Evolutionary conservation across 345 rosid species (phyloP).

Genomic region (Syzygium aromaticum): DNA sequence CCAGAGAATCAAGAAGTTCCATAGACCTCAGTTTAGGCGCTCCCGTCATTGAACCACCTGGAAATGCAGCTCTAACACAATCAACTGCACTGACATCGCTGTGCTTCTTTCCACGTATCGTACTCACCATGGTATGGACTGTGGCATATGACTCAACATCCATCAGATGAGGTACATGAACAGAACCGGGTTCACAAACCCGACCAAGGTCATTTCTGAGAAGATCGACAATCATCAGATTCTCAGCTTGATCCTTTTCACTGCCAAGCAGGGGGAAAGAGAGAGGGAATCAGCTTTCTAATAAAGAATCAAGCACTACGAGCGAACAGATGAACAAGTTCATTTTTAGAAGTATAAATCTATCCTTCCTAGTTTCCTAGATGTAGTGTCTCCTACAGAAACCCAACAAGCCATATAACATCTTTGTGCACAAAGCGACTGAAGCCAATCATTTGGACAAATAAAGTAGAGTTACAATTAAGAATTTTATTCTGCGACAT

Average conservation of each 20-base stretch:
- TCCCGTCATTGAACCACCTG: slow-evolving; percentile 98
- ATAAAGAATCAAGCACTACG: background rate
- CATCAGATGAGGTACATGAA: slow-evolving; percentile 92
- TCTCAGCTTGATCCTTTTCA: slow-evolving; percentile 97
- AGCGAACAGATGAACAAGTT: background rate
- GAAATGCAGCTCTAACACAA: slow-evolving; percentile 83
- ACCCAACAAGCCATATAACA: background rate
- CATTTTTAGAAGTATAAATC: background rate
- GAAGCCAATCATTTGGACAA: background rate
- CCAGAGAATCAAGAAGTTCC: slow-evolving; percentile 76
- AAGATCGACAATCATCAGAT: slow-evolving; percentile 96
- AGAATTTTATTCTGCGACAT: background rate
- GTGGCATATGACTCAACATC: slow-evolving; percentile 94
- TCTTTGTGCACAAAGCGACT: background rate
- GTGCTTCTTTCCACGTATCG: slow-evolving; percentile 56
- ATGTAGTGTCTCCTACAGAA: background rate
- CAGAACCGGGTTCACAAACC: slow-evolving; percentile 85
- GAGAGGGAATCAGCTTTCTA: background rate
- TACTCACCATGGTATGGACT: slow-evolving; percentile 97
- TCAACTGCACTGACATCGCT: slow-evolving; percentile 53
- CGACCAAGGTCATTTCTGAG: slow-evolving; percentile 92
- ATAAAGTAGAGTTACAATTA: background rate
- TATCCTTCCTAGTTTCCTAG: background rate
- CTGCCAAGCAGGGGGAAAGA: slow-evolving; percentile 20
- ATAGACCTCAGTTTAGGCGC: slow-evolving; percentile 95